Percentiles rank a stretch among this genome's conserved stretches.
These are phyloP conservation scores for Lizonia empirigonia DNA, from an alignment of 2,329 filamentous ascomycete genomes.

Conservation along the genomic window DNA sequence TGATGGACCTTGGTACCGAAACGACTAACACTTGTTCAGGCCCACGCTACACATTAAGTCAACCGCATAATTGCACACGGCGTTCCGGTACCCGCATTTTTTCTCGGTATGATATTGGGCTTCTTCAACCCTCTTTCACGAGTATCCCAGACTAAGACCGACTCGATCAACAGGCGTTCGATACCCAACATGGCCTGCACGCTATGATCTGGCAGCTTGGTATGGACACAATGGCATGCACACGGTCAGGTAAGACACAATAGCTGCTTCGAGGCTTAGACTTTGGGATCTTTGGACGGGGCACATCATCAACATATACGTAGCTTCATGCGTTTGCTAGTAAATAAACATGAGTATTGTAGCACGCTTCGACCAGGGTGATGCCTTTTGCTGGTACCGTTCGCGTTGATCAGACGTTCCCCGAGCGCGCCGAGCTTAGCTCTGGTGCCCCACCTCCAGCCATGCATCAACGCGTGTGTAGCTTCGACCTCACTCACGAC, in stretches of 20 bases:
- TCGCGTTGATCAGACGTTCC: not conserved
- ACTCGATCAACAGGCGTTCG: conserved; percentile 31
- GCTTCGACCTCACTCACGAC: conserved; percentile 30
- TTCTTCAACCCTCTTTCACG: conserved; percentile 8
- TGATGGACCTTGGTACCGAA: not conserved
- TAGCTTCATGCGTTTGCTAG: not conserved
- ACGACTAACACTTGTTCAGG: conserved; percentile 1
- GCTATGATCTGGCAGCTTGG: not conserved
- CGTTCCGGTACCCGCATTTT: conserved; percentile 30
- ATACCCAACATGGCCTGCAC: conserved; percentile 27
- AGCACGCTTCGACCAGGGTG: not conserved
- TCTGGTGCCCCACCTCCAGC: conserved; percentile 12
- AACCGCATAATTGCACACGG: conserved; percentile 1
- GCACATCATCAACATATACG: not conserved
- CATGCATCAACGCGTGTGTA: conserved; percentile 28
- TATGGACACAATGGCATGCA: not conserved
- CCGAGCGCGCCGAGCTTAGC: conserved; percentile 10
- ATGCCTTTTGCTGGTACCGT: conserved; percentile 3
- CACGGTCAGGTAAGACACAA: not conserved
- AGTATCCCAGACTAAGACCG: conserved; percentile 26
- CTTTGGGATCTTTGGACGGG: not conserved
- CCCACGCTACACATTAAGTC: not conserved
- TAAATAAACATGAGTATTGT: not conserved
- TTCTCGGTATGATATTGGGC: conserved; percentile 31
- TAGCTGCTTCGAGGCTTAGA: not conserved